Evolutionary conservation across 495 filamentous ascomycete genomes (phyloP), one percentile per base, ranked within the genome.

Genomic region (Annulohypoxylon maeteangense): DNA sequence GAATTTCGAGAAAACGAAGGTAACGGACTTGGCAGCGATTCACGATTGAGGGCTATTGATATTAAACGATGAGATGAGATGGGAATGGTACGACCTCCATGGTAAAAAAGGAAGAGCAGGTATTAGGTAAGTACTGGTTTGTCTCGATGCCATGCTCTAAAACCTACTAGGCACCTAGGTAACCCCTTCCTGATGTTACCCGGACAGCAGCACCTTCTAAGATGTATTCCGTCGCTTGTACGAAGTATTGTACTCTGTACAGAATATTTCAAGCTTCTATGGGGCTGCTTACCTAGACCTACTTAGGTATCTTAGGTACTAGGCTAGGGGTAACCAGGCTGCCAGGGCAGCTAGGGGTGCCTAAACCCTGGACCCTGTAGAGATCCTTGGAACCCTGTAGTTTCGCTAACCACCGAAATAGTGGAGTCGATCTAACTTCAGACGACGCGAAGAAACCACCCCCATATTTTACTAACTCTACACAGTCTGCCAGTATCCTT

Each of bases 361-460:
- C 34, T 12, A 12, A 12, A 10, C n/a, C n/a, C n/a, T 7, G 34
- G 1, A 2, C 34, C 34, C 34, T 38, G 34, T 38, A 38, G 0
- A 38, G 2, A 38, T 3, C 34, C 34, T 38, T 38, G 34, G 7
- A 38, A 40, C 57, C 68, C 53, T 71, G 58, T 20, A 61, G 69
- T 72, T 72, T 72, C 59, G 69, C 45, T 67, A 71, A 32, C 42
- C 68, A 71, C 62, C 63, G 57, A 27, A 8, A 38, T 36, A 47
- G 63, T 71, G 63, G 62, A 67, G 50, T 36, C 3, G 20, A 34
- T n/a, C 7, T 27, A 58, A 67, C 68, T 63, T 67, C 63, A 64
- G 64, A 63, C 58, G 69, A 67, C 59, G 29, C 64, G 27, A 47
- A 36, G 18, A 31, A 50, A 7, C 56, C 36, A 12, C 44, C 45